Evolutionary conservation across 169 alveolate species (phyloP).

Genomic region (Babesia caballi): DNA sequence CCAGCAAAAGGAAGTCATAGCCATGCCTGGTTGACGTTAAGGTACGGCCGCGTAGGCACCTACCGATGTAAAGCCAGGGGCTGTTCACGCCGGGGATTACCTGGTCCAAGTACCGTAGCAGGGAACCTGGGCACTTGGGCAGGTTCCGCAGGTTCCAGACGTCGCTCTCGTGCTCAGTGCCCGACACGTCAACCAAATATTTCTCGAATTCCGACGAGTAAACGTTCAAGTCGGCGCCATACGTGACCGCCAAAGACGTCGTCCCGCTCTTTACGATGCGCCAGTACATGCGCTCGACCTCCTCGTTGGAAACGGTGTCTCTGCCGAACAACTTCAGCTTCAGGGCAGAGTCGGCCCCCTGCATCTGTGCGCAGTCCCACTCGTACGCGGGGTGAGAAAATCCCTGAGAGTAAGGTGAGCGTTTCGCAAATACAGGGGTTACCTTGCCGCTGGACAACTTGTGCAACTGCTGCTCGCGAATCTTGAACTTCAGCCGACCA

Average conservation of each 20-base stretch:
- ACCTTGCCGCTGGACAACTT: constrained; percentile 69
- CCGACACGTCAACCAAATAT: constrained; percentile 11
- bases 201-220: constrained; percentile 35
- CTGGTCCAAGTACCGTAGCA: constrained; percentile 68
- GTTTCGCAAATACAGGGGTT: background rate
- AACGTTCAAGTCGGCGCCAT: constrained; percentile 75
- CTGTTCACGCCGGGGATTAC: constrained; percentile 89
- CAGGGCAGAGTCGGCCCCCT: background rate
- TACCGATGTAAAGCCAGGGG: constrained; percentile 86
- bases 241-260: constrained; percentile 32
- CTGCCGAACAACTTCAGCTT: constrained; percentile 5
- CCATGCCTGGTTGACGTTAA: constrained; percentile 75
- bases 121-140: constrained; percentile 75
- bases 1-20: constrained; percentile 93
- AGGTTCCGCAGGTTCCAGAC: constrained; percentile 76
- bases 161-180: constrained; percentile 47
- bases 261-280: constrained; percentile 54
- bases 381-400: constrained; percentile 47
- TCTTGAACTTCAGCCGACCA: constrained; percentile 69
- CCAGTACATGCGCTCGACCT: constrained; percentile 71
- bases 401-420: constrained; percentile 11
- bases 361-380: constrained; percentile 58
- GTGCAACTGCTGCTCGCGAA: constrained; percentile 75
- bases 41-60: background rate
- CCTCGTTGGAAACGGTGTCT: constrained; percentile 18